Conservation (phyloP, 371 early-diverging fungal species). For the Rhizomucor miehei region DNA sequence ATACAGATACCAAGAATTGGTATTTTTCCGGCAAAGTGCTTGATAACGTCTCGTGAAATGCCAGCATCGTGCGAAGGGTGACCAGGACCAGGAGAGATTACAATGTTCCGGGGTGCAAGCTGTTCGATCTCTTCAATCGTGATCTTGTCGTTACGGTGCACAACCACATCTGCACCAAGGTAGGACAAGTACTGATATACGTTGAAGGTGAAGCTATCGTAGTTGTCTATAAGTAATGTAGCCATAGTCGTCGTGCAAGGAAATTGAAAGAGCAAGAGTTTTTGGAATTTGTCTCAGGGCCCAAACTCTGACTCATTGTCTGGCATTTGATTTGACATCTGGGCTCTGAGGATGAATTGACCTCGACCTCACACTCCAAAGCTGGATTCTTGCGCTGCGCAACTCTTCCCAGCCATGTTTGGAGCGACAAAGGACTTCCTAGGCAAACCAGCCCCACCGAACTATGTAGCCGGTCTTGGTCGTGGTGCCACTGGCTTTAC, state of each 20-base stretch:
- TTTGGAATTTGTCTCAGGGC: too few relatives aligned
- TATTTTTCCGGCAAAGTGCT: conserved; percentile 86
- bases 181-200: conserved; percentile 90
- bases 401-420: conserved; percentile 61
- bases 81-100: conserved; percentile 96
- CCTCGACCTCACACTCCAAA: too few relatives aligned
- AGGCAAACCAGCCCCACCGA: conserved; percentile 83
- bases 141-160: conserved; percentile 91
- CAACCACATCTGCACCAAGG: conserved; percentile 89
- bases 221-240: conserved; percentile 93
- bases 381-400: too few relatives aligned
- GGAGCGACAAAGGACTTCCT: conserved; percentile 79
- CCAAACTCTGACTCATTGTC: too few relatives aligned
- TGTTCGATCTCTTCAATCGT: conserved; percentile 77
- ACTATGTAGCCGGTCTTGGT: conserved; percentile 96
- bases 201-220: conserved; percentile 98
- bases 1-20: conserved; percentile 97
- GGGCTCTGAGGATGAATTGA: too few relatives aligned
- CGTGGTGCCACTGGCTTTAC: conserved; percentile 97
- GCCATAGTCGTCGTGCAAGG: conserved; percentile 40
- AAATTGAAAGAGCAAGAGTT: too few relatives aligned
- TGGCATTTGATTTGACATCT: too few relatives aligned
- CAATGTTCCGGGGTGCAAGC: conserved; percentile 86
- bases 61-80: conserved; percentile 90
- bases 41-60: conserved; percentile 81